Evolutionary conservation across 768 basidiomycete genomes (phyloP), one percentile per base, ranked within the genome.

Genomic region (Russula ochroleuca): DNA sequence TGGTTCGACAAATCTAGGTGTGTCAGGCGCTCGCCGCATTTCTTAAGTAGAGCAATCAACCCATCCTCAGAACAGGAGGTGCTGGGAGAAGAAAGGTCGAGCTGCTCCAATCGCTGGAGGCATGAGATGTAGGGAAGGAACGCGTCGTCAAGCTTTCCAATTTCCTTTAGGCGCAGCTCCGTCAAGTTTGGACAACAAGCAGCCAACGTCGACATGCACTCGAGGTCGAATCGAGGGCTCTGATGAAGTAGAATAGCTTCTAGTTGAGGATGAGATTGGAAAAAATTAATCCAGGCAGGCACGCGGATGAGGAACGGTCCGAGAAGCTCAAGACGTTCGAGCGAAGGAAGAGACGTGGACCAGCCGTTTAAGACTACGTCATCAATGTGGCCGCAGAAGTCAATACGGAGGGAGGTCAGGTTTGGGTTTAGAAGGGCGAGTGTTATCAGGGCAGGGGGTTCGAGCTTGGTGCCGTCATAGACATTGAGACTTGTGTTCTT

Each of bases 401-500:
- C 88, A 19, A 99, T 85, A 0, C 87, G 83, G 11, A 99, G 81
- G 15, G 78, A 79, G 0, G 85, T 84, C 33, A 99, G 79, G 69
- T 90, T 91, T 0, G 93, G 92, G 72, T 95, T 98, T 56, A 97
- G 85, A 48, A 80, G 80, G 0, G 85, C 84, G 10, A 98, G 81
- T 0, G 90, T 82, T 43, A 78, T 77, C 49, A 94, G 80, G 4
- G 89, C 87, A 3, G 83, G 76, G 0, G 90, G 80, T 0, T 80
- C 73, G 33, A 99, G 80, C 43, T 86, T 87, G 0, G 96, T 97
- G 47, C 86, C 89, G 75, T 99, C 97, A 70, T 92, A 95, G 43
- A 99, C 75, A 0, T 80, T 83, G 38, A 99, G 77, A 10, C 76
- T 79, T 4, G 79, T 79, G 66, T 94, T 88, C 25, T 82, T 75